phyloP scores from a whole-genome alignment of 2,329 filamentous ascomycete genomes.

The Byssothecium circinans region DNA sequence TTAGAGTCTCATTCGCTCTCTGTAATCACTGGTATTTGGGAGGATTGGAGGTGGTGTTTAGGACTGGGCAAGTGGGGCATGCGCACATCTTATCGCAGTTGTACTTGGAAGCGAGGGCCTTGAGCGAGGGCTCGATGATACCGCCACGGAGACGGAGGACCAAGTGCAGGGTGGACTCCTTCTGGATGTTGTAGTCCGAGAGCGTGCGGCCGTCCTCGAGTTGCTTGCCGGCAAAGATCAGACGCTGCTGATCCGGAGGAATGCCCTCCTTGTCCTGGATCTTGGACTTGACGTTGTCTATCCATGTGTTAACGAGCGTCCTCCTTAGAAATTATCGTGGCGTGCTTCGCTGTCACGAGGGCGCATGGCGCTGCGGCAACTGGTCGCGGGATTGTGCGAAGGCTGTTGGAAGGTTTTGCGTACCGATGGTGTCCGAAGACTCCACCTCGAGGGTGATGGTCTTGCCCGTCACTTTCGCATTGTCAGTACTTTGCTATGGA shows the following conservation, averaged over 20 bases:
- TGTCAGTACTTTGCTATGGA: slow-evolving; percentile 14
- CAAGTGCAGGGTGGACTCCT: slow-evolving; percentile 98
- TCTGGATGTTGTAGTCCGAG: slow-evolving; percentile 99
- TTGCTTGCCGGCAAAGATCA: slow-evolving; percentile 99
- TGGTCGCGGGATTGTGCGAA: slow-evolving; percentile 9
- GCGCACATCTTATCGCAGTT: slow-evolving; percentile 95
- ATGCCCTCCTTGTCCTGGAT: slow-evolving; percentile 99
- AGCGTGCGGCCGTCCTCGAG: slow-evolving; percentile 97
- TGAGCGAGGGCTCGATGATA: slow-evolving; percentile 96
- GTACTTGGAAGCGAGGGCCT: slow-evolving; percentile 98
- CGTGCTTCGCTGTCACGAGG: too few species aligned
- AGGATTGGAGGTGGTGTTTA: not conserved
- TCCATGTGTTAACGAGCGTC: slow-evolving; percentile 20
- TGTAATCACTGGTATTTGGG: too few species aligned
- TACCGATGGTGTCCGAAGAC: slow-evolving; percentile 89
- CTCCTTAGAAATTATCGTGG: not conserved
- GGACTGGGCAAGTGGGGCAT: not conserved
- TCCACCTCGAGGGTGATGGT: slow-evolving; percentile 99
- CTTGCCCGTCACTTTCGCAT: slow-evolving; percentile 73
- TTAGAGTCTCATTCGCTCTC: slow-evolving; percentile 6
- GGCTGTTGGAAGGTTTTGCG: slow-evolving; percentile 19
- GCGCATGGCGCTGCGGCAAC: slow-evolving; percentile 5
- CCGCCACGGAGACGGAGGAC: slow-evolving; percentile 98
- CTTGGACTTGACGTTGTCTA: slow-evolving; percentile 99
- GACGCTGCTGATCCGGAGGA: slow-evolving; percentile 94